Conservation (phyloP, 1,139 yeast species). For the Geotrichum macrosporum region DNA sequence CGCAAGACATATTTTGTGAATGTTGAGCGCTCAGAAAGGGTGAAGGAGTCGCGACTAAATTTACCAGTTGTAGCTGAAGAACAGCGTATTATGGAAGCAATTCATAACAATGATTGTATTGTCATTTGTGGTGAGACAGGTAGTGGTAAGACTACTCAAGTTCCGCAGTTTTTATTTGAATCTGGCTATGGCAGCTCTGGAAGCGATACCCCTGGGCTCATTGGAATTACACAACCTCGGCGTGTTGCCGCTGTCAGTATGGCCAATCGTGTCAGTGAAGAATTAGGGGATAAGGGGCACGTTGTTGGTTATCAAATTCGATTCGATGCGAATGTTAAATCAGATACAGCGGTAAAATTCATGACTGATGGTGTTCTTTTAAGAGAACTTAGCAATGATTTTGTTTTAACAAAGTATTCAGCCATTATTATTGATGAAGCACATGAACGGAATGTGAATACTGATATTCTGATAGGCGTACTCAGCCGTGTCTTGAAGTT, state of each 20-base stretch:
- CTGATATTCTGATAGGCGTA: constrained; percentile 94
- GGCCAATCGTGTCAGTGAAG: constrained; percentile 84
- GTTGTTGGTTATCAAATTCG: constrained; percentile 88
- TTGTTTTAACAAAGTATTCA: constrained; percentile 74
- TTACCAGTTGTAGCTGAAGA: constrained; percentile 92
- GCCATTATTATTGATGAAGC: constrained; percentile 93
- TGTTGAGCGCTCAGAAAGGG: constrained; percentile 58
- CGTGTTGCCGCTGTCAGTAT: constrained; percentile 98
- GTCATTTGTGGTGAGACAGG: constrained; percentile 98
- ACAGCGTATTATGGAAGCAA: constrained; percentile 91
- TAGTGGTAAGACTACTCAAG: constrained; percentile 96
- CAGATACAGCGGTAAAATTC: constrained; percentile 78
- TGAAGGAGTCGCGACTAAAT: constrained; percentile 62
- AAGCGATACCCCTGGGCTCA: constrained; percentile 80
- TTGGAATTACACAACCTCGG: constrained; percentile 95
- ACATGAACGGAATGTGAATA: constrained; percentile 91
- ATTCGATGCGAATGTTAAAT: constrained; percentile 70
- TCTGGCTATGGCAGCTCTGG: constrained; percentile 73
- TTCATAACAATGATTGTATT: constrained; percentile 85
- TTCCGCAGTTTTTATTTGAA: constrained; percentile 88
- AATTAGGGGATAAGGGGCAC: constrained; percentile 72
- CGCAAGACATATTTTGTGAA: constrained; percentile 67
- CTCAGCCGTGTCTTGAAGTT: constrained; percentile 79
- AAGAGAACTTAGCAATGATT: constrained; percentile 88
- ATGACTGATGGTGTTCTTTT: constrained; percentile 98